These are phyloP conservation scores for Byssoonygena ceratinophila DNA, from an alignment of 2,329 filamentous ascomycete species.

Conservation along the genomic window DNA sequence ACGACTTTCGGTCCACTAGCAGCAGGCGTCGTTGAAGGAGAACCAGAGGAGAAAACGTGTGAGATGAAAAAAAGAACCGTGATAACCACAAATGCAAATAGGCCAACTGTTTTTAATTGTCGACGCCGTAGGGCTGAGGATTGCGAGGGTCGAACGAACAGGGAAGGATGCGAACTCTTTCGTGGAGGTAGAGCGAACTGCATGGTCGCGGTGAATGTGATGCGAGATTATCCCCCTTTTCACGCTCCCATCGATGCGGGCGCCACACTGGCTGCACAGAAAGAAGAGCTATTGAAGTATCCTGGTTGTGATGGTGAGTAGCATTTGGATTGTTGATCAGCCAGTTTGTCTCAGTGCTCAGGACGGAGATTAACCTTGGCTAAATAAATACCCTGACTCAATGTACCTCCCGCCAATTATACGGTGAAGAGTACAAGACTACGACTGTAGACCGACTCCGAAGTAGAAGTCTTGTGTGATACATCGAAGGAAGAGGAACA, in stretches of 20 bases:
- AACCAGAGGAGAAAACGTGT: conserved; percentile 28
- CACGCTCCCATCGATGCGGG: conserved; percentile 8
- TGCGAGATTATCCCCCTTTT: conserved; percentile 1
- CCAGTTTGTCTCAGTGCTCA: conserved; percentile 7
- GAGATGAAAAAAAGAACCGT: conserved; percentile 53
- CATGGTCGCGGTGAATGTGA: conserved; percentile 42
- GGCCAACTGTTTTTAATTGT: conserved; percentile 50
- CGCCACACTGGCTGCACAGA: not conserved
- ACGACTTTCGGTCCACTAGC: conserved; percentile 48
- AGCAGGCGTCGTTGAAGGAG: conserved; percentile 21
- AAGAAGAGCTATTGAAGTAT: conserved; percentile 5
- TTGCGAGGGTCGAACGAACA: conserved; percentile 48
- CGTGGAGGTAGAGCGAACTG: conserved; percentile 83
- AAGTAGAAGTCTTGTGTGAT: too few relatives aligned
- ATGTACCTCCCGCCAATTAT: conserved; percentile 3
- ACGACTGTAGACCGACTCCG: not conserved
- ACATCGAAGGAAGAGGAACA: too few relatives aligned
- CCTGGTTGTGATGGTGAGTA: not conserved
- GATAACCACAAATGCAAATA: conserved; percentile 47
- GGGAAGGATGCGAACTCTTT: conserved; percentile 66
- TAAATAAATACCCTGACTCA: not conserved
- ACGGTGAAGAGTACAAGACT: not conserved
- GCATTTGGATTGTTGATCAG: conserved; percentile 2
- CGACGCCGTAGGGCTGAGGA: conserved; percentile 44
- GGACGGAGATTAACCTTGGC: conserved; percentile 2